These are phyloP conservation scores for Tetracladium marchalianum DNA, from an alignment of 495 filamentous ascomycete species.

Conservation along the genomic window DNA sequence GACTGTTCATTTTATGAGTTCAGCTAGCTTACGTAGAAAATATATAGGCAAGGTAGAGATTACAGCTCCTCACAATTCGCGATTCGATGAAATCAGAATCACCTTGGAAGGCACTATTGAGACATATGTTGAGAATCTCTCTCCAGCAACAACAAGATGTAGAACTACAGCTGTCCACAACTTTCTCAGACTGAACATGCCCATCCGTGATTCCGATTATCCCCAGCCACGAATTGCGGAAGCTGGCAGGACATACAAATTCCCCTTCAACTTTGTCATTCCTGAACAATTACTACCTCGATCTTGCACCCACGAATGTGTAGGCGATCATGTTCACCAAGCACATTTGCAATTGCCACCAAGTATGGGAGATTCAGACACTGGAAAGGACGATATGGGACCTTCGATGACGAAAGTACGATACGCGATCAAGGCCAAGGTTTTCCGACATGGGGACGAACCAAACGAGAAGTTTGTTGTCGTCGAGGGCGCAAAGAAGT, in stretches of 20 bases:
- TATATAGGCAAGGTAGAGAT: constrained; percentile 41
- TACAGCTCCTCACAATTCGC: constrained; percentile 51
- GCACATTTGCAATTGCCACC: constrained; percentile 76
- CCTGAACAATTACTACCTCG: constrained; percentile 53
- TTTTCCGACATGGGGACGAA: constrained; percentile 19
- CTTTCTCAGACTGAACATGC: constrained; percentile 79
- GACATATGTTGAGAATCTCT: constrained; percentile 24
- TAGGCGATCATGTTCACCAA: constrained; percentile 48
- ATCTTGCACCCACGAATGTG: constrained; percentile 47
- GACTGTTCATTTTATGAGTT: too few relatives aligned
- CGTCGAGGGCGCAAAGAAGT: constrained; percentile 33
- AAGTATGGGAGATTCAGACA: constrained; percentile 56
- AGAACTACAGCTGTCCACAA: constrained; percentile 37
- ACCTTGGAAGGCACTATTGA: constrained; percentile 58
- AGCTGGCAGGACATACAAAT: constrained; percentile 53
- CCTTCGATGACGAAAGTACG: constrained; percentile 71
- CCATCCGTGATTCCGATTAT: constrained; percentile 56
- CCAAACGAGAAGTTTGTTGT: constrained; percentile 32
- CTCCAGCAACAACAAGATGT: constrained; percentile 30
- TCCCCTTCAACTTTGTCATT: constrained; percentile 84
- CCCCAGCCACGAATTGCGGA: constrained; percentile 61
- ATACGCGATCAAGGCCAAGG: constrained; percentile 59
- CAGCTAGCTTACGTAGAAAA: neutral
- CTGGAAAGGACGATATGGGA: constrained; percentile 64
- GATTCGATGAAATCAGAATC: constrained; percentile 76